Percentiles rank a stretch among this genome's conserved stretches.
Conservation (phyloP, 2,329 filamentous ascomycete genomes). For the Diaporthe amygdali region DNA sequence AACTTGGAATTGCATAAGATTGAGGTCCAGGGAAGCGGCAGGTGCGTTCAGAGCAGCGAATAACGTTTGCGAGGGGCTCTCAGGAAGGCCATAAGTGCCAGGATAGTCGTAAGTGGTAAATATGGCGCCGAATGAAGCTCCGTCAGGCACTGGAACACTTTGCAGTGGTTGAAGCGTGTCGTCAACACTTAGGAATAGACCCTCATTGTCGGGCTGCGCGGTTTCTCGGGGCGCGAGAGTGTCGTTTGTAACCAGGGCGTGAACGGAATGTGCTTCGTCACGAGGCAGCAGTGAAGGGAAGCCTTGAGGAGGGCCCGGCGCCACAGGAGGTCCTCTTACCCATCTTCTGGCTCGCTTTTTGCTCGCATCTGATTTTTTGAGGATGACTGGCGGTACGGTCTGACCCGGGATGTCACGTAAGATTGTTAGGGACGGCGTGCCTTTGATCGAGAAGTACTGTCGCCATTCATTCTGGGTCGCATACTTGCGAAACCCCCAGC, state of each 20-base stretch:
- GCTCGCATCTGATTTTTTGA: not conserved
- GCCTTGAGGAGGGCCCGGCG: not conserved
- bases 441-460: not conserved
- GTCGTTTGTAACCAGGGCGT: not conserved
- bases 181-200: not conserved
- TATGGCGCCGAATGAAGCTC: not conserved
- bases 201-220: not conserved
- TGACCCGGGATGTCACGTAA: not conserved
- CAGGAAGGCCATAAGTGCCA: not conserved
- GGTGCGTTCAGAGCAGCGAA: not conserved
- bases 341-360: not conserved
- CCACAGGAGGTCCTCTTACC: not conserved
- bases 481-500: not conserved
- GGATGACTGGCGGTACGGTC: not conserved
- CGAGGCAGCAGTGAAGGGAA: not conserved
- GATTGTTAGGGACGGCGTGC: too few species aligned
- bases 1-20: not conserved
- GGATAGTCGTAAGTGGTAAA: too few species aligned
- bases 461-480: not conserved
- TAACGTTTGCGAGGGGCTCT: not conserved
- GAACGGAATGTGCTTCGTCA: not conserved
- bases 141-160: not conserved
- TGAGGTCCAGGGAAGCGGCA: not conserved
- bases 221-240: rapidly evolving
- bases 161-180: not conserved